Percentiles rank a stretch among this genome's conserved stretches.
phyloP scores from a whole-genome alignment of 345 rosid species.

The Hevea brasiliensis region DNA sequence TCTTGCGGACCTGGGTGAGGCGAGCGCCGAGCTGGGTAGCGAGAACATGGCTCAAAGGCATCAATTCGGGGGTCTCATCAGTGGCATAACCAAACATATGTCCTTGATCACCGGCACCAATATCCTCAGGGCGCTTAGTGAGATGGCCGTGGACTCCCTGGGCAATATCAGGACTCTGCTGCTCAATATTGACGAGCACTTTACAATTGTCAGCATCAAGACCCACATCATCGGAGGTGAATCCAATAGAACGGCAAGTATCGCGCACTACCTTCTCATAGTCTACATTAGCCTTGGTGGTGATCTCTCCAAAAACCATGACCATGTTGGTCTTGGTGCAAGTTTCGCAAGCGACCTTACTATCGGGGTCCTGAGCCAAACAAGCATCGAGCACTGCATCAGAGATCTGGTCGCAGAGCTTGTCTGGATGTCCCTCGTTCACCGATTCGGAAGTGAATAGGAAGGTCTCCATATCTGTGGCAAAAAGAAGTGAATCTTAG shows the following conservation, averaged over 20 bases:
- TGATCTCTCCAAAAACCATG: constrained; percentile 27
- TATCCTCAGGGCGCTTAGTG: constrained; percentile 17
- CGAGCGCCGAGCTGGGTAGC: constrained; percentile 78
- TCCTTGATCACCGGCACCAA: constrained; percentile 24
- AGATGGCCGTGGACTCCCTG: constrained; percentile 23
- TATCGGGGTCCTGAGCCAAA: constrained; percentile 17
- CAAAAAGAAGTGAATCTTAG: no score
- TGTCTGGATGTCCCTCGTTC: constrained; percentile 22
- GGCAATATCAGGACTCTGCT: constrained; percentile 24
- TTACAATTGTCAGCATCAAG: constrained; percentile 22
- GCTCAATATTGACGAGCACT: constrained; percentile 20
- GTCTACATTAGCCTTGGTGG: constrained; percentile 17
- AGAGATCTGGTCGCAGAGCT: constrained; percentile 25
- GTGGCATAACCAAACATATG: constrained; percentile 24
- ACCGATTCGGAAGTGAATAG: constrained; percentile 22
- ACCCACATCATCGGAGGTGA: constrained; percentile 18
- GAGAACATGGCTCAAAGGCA: constrained; percentile 72
- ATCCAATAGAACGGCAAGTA: constrained; percentile 17
- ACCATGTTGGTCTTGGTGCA: constrained; percentile 25
- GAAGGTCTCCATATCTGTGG: constrained; percentile 1
- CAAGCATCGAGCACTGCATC: constrained; percentile 21
- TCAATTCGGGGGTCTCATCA: constrained; percentile 41
- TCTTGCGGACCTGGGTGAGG: constrained; percentile 70
- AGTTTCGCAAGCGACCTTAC: constrained; percentile 23
- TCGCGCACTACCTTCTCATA: constrained; percentile 26